Percentiles rank a stretch among this genome's conserved stretches.
phyloP scores from a whole-genome alignment of 176 grass and related monocot species.

The Oryza glaberrima region DNA sequence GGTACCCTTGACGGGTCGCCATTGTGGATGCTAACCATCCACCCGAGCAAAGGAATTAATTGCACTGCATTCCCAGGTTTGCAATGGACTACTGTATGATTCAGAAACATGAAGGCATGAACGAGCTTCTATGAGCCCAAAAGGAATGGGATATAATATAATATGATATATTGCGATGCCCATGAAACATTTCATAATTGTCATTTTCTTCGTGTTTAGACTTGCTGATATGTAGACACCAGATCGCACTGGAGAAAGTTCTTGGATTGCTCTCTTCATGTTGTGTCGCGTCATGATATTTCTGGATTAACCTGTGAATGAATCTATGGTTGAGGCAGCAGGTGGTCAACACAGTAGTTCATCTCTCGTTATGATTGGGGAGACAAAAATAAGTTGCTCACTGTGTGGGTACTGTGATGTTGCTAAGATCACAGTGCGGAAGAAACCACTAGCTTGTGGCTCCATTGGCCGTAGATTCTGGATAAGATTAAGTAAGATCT shows the following conservation, averaged over 20 bases:
- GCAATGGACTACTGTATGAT: constrained; percentile 21
- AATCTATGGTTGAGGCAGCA: background rate
- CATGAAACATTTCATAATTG: constrained; percentile 7
- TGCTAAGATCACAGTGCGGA: background rate
- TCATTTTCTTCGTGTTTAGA: background rate
- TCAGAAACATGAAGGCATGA: constrained; percentile 17
- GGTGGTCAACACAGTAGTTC: background rate
- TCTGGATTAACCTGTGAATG: background rate
- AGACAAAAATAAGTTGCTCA: background rate
- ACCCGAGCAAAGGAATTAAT: background rate
- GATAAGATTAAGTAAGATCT: background rate
- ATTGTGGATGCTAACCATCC: constrained; percentile 2
- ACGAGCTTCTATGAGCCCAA: background rate
- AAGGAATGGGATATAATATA: background rate
- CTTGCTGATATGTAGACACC: background rate
- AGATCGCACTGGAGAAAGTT: constrained; percentile 23
- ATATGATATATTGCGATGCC: background rate
- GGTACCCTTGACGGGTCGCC: background rate
- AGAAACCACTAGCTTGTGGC: constrained; percentile 10
- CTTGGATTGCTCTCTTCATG: background rate
- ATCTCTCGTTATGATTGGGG: background rate
- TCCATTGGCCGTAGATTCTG: constrained; percentile 9
- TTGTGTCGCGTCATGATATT: constrained; percentile 20
- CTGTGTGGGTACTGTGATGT: background rate
- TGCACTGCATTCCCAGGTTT: background rate